Evolutionary conservation across 192 early-diverging fungal genomes (phyloP).

Genomic region (Gonapodya prolifera): DNA sequence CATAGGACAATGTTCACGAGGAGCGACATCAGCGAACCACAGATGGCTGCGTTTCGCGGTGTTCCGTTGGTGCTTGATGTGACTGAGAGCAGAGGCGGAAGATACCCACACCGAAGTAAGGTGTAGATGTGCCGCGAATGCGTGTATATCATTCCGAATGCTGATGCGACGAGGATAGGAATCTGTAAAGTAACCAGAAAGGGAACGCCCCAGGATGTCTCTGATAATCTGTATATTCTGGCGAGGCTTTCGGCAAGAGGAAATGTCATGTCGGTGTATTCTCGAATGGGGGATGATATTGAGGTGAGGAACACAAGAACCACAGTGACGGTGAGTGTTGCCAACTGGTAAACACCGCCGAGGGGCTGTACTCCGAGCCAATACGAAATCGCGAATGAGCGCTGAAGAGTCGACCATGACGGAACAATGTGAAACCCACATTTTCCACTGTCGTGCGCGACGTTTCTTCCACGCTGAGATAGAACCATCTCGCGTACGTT

Average conservation of each 20-base stretch:
- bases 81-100: background rate
- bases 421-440: background rate
- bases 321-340: background rate
- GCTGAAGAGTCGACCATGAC: no score
- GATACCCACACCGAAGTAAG: background rate
- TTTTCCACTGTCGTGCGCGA: background rate
- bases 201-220: background rate
- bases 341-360: background rate
- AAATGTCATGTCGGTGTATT: background rate
- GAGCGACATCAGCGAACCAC: background rate
- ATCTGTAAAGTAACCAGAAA: background rate
- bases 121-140: background rate
- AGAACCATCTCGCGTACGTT: background rate
- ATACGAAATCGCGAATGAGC: background rate
- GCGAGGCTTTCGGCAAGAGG: background rate
- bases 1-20: background rate
- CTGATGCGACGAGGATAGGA: background rate
- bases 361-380: background rate
- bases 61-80: background rate
- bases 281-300: background rate
- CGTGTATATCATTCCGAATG: background rate
- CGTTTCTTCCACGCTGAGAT: background rate
- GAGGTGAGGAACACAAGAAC: background rate
- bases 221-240: background rate
- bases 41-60: background rate